Evolutionary conservation across 129 eudicot species (phyloP), one percentile per base, ranked within the genome.

Genomic region (Flaveria brownii): DNA sequence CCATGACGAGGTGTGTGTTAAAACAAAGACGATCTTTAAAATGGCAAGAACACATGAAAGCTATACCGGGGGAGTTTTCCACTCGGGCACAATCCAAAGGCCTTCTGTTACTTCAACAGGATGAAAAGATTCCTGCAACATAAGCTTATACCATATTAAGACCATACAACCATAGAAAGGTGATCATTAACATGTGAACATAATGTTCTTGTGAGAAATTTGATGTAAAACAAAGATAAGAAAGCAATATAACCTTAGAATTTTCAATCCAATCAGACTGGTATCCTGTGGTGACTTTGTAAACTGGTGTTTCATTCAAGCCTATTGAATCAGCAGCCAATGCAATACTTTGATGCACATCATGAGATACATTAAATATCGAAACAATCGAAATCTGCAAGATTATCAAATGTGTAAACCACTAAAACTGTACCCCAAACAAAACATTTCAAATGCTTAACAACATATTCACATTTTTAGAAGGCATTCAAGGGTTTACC

Each of bases 21-120:
- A 15, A 46, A 50, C 30, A 49, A 73, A 67, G 0, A 20, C n/a
- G 68, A 72, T 51, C 74, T 49, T 17, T 51, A 18, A n/a, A 72
- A 14, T 5, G 41, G 41, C 7, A 78, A 63, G 39, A 56, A 63
- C 25, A 47, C 51, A 52, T 71, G 71, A 71, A 71, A 66, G 42
- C 59, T 91, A 67, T 89, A 92, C 97, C 18, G 96, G 96, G 73
- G 96, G 92, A 51, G 87, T 80, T 77, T 77, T 82, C 98, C 98
- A 93, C 84, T 93, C 95, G 5, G 98, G 98, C 55, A 93, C 92
- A 74, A 93, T 83, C 98, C 98, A 93, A 51, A 93, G 82, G 46
- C 95, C 89, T 54, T 90, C 86, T 47, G 78, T 78, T 52, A 93
- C 88, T 88, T 93, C 84, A 78, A 93, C 82, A 12, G 97, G 98